phyloP scores from a whole-genome alignment of 2,329 filamentous ascomycete species.

The Sporothrix curviconia region DNA sequence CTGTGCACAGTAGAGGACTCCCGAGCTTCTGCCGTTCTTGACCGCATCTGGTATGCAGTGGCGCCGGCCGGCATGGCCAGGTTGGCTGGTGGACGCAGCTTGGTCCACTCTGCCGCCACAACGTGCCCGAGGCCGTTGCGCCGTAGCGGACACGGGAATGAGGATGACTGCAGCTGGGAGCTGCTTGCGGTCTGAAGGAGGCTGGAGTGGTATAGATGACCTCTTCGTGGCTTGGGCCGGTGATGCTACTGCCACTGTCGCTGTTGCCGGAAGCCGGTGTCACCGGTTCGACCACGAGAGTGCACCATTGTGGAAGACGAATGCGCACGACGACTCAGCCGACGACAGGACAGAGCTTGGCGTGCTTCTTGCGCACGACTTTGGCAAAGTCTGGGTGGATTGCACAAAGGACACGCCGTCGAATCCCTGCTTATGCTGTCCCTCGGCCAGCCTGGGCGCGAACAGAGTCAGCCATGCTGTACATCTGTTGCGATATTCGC shows the following conservation, averaged over 20 bases:
- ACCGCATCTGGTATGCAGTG: slow-evolving; percentile 35
- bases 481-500: too few species aligned
- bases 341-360: slow-evolving; percentile 38
- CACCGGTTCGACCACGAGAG: slow-evolving; percentile 29
- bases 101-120: slow-evolving; percentile 32
- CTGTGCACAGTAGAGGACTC: slow-evolving; percentile 24
- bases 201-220: slow-evolving; percentile 42
- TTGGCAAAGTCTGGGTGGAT: slow-evolving; percentile 30
- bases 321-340: slow-evolving; percentile 32
- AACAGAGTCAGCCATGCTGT: not conserved
- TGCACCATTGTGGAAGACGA: slow-evolving; percentile 43
- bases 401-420: slow-evolving; percentile 28
- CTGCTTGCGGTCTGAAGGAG: slow-evolving; percentile 33
- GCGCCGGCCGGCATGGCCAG: slow-evolving; percentile 57
- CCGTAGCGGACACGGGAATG: slow-evolving; percentile 38
- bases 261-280: not conserved
- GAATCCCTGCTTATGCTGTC: not conserved
- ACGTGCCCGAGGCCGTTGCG: slow-evolving; percentile 24
- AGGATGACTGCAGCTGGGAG: slow-evolving; percentile 35
- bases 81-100: slow-evolving; percentile 34
- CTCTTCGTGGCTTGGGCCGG: slow-evolving; percentile 21
- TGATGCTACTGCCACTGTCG: not conserved
- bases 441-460: not conserved
- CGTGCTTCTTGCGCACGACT: slow-evolving; percentile 29
- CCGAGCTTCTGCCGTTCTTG: slow-evolving; percentile 30